These are phyloP conservation scores for Emergomyces orientalis DNA, from an alignment of 2,329 filamentous ascomycete genomes.

Conservation along the genomic window DNA sequence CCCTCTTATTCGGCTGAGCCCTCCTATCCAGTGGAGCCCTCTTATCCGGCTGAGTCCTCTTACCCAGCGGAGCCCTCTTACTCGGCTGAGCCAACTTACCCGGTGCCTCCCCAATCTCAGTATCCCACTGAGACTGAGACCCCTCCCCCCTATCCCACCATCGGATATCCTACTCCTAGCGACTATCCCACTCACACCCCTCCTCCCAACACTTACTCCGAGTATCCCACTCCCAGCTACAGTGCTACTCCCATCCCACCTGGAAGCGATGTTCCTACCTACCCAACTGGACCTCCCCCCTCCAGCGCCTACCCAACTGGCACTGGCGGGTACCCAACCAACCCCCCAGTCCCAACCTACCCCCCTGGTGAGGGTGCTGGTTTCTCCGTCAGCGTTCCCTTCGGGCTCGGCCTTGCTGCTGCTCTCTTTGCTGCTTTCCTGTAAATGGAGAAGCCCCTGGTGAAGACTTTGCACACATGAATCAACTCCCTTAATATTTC, in stretches of 20 bases:
- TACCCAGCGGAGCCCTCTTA: background rate
- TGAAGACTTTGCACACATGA: background rate
- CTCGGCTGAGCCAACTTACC: background rate
- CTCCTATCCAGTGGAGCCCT: background rate
- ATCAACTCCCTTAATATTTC: background rate
- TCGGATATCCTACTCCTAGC: background rate
- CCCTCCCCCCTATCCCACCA: background rate
- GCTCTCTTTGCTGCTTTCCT: conserved; percentile 36
- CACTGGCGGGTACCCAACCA: conserved; percentile 10
- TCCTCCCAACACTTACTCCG: background rate
- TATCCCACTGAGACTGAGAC: background rate
- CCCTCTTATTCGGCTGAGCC: background rate
- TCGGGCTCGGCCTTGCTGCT: conserved; percentile 35
- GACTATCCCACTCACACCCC: background rate
- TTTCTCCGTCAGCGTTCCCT: conserved; percentile 30
- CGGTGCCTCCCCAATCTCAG: background rate
- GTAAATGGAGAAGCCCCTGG: conserved; percentile 19
- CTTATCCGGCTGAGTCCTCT: background rate
- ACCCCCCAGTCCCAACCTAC: background rate
- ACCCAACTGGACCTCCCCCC: conserved; percentile 13
- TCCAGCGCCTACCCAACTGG: conserved; percentile 10
- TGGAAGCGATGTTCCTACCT: conserved; percentile 20
- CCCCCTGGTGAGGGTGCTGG: conserved; percentile 18
- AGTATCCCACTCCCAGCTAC: background rate
- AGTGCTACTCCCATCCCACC: conserved; percentile 15